Evolutionary conservation across 495 filamentous ascomycete species (phyloP).

Genomic region (Penicillium angulare): DNA sequence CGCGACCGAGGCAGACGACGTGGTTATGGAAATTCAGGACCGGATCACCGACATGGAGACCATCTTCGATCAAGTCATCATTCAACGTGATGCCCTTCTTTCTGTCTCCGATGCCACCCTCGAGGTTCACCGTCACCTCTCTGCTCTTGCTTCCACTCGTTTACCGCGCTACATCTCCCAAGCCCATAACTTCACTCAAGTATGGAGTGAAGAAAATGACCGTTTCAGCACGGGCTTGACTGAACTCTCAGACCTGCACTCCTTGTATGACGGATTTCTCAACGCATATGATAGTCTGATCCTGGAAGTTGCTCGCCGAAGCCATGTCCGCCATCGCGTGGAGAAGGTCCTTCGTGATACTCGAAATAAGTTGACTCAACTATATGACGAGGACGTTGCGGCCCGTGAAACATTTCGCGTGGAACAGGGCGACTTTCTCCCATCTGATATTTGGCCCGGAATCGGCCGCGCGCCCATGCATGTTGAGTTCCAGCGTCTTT

Average conservation of each 20-base stretch:
- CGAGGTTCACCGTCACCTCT: slow-evolving; percentile 63
- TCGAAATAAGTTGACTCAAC: slow-evolving; percentile 67
- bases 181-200: slow-evolving; percentile 64
- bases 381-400: slow-evolving; percentile 70
- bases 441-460: slow-evolving; percentile 86
- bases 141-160: slow-evolving; percentile 58
- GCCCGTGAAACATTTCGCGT: slow-evolving; percentile 76
- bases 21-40: slow-evolving; percentile 78
- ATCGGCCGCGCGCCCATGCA: slow-evolving; percentile 58
- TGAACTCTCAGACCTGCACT: slow-evolving; percentile 69
- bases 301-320: slow-evolving; percentile 75
- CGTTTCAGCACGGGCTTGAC: slow-evolving; percentile 63
- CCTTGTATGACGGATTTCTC: slow-evolving; percentile 81
- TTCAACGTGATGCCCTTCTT: slow-evolving; percentile 49
- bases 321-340: slow-evolving; percentile 67
- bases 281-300: slow-evolving; percentile 80
- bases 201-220: slow-evolving; percentile 74
- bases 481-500: slow-evolving; percentile 50
- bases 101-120: slow-evolving; percentile 52
- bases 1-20: slow-evolving; percentile 83
- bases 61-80: slow-evolving; percentile 51
- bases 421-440: slow-evolving; percentile 82
- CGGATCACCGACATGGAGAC: slow-evolving; percentile 74
- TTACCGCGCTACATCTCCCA: slow-evolving; percentile 67
- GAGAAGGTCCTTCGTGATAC: slow-evolving; percentile 72